Evolutionary conservation across 805 yeast species (phyloP), one percentile per base, ranked within the genome.

Genomic region (Starmerella apicola): DNA sequence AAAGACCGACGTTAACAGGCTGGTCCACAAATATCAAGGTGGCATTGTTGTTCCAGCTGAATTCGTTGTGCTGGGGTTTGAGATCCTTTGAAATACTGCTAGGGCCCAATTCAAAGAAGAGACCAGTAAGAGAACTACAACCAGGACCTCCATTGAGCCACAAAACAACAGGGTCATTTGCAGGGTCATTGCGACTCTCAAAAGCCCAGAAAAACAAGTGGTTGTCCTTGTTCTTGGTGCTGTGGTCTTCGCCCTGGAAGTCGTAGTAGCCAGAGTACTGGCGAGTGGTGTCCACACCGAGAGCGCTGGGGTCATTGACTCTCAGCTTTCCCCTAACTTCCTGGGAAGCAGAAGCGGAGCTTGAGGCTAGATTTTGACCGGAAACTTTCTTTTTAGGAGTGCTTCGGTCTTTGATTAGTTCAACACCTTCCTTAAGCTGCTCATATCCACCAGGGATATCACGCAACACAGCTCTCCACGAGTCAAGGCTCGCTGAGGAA

Each of bases 81-180:
- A 75, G 61, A 37, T 78, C 71, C 50, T 76, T 77, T 58, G 73
- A 74, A 47, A 88, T 78, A 10, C 81, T 70, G 2, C 95, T 72
- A 7, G 97, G 95, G 17, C 98, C 97, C 52, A 86, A 68, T 62
- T 88, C 97, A 55, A 88, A 86, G 57, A 88, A 78, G 48, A 86
- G 68, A n/a, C 97, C 97, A 16, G 94, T 82, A 57, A 83, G 63
- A 1, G 94, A 81, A 1, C 95, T 82, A 60, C 96, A 86, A 10
- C 96, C 96, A 36, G 96, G 96, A 8, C 96, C 96, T 47, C 96
- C 96, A 58, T 86, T 86, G 53, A 86, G 67, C 96, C 94, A 83
- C 53, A 85, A 66, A 37, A 85, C 72, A 32, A 85, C 68, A 2
- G 95, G 95, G 62, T 85, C 95, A 44, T 69, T 81, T 47, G 65